A percentile compares a stretch with the other conserved stretches of the same genome.
These are phyloP conservation scores for Beta vulgaris DNA, from an alignment of 148 eudicot species.

Conservation along the genomic window DNA sequence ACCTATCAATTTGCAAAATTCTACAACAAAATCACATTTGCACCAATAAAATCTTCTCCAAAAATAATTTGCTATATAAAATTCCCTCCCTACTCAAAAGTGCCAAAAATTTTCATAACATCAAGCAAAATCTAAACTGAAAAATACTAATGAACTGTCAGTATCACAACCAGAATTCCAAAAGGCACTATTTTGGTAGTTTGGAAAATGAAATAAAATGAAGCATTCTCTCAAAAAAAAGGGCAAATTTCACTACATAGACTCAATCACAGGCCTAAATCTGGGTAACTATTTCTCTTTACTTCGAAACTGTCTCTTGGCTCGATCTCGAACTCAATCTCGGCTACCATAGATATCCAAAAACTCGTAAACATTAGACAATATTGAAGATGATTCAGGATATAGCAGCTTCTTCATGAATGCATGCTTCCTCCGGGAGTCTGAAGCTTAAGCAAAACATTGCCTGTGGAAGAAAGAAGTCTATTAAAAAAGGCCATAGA, in stretches of 20 bases:
- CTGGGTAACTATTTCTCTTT: too few relatives aligned
- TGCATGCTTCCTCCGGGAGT: conserved; percentile 82
- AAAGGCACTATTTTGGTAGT: not conserved
- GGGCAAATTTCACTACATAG: not conserved
- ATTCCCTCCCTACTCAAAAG: too few relatives aligned
- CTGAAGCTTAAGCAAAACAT: conserved; percentile 97
- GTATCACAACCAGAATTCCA: not conserved
- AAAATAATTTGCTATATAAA: too few relatives aligned
- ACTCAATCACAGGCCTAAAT: not conserved
- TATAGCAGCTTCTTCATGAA: conserved; percentile 25
- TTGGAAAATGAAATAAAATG: not conserved
- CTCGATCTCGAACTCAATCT: not conserved
- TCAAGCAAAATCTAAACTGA: not conserved
- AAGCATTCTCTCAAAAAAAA: not conserved
- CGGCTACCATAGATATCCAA: not conserved
- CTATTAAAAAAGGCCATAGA: not conserved
- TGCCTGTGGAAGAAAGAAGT: conserved; percentile 51
- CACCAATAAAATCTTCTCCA: too few relatives aligned
- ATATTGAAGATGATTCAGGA: conserved; percentile 4
- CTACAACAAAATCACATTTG: too few relatives aligned
- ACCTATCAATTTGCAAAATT: too few relatives aligned
- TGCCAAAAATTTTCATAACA: not conserved
- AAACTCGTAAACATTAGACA: too few relatives aligned
- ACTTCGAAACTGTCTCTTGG: too few relatives aligned
- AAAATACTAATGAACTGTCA: not conserved